These are phyloP conservation scores for Magnusiomyces suaveolens DNA, from an alignment of 1,139 yeast genomes.

Conservation along the genomic window DNA sequence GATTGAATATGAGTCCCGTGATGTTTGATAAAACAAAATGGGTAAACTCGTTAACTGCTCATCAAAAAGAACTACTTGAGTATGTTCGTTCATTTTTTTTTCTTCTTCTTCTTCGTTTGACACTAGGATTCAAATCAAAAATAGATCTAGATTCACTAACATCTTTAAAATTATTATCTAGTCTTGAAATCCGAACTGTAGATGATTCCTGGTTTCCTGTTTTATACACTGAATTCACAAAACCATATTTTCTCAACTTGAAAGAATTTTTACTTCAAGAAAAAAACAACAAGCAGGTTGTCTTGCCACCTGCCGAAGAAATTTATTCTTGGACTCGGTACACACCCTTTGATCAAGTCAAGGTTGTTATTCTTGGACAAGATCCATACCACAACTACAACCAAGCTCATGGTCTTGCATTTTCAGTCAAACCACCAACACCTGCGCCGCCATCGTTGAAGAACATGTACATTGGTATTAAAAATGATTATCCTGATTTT, in stretches of 20 bases:
- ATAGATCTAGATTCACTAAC: constrained; percentile 3
- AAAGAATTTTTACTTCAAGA: constrained; percentile 47
- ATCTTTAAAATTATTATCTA: constrained; percentile 18
- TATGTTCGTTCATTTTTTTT: constrained; percentile 13
- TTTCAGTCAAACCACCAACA: constrained; percentile 77
- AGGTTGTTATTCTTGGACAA: constrained; percentile 82
- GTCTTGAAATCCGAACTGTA: constrained; percentile 56
- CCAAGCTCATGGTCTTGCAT: constrained; percentile 96
- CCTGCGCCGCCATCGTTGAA: constrained; percentile 82
- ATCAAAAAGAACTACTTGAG: constrained; percentile 45
- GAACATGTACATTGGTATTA: constrained; percentile 75
- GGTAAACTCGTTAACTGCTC: constrained; percentile 44
- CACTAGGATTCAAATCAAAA: too few relatives aligned
- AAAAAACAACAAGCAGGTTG: constrained; percentile 32
- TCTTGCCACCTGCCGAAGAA: constrained; percentile 70
- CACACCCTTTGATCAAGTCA: constrained; percentile 67
- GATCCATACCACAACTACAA: constrained; percentile 90
- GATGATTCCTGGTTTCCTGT: constrained; percentile 72
- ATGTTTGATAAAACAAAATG: constrained; percentile 46
- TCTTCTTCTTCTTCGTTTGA: not conserved
- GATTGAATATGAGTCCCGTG: not conserved
- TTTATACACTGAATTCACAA: constrained; percentile 62
- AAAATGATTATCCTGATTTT: constrained; percentile 65
- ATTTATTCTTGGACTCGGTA: constrained; percentile 91
- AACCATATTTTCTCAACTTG: constrained; percentile 73